These are phyloP conservation scores for Botrytis hyacinthi DNA, from an alignment of 2,329 filamentous ascomycete genomes.

Conservation along the genomic window DNA sequence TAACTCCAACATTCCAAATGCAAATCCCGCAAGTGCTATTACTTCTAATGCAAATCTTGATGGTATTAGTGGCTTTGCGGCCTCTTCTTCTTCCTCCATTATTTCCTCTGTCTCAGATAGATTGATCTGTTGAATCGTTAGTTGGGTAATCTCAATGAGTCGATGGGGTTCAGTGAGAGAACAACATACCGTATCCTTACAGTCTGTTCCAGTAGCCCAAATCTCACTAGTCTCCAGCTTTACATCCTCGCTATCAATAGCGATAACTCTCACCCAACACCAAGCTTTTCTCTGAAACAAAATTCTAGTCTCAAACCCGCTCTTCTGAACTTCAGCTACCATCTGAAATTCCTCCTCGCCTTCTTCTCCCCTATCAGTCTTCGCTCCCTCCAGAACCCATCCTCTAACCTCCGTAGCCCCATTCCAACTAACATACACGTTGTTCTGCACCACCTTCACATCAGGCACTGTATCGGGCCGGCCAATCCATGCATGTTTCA, in stretches of 20 bases:
- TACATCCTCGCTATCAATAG: background rate
- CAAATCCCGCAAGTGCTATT: background rate
- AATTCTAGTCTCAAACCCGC: background rate
- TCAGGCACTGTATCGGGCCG: background rate
- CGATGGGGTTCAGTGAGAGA: background rate
- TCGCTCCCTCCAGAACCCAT: background rate
- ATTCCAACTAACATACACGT: conserved; percentile 3
- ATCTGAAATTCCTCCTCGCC: background rate
- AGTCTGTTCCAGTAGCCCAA: background rate
- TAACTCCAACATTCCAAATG: background rate
- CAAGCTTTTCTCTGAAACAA: background rate
- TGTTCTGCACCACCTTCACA: background rate
- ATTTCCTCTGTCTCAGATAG: background rate
- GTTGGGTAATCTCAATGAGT: background rate
- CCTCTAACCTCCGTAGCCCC: conserved; percentile 2
- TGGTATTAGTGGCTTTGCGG: background rate
- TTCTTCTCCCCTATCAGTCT: background rate
- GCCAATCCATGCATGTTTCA: background rate
- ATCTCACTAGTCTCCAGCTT: background rate
- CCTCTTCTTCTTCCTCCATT: background rate
- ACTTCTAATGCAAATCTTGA: background rate
- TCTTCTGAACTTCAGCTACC: background rate
- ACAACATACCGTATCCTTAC: background rate
- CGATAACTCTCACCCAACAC: background rate
- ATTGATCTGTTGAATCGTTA: background rate